A percentile compares a stretch with the other conserved stretches of the same genome.
Conservation (phyloP, 2,329 filamentous ascomycete genomes). For the Paraphoma sp. region DNA sequence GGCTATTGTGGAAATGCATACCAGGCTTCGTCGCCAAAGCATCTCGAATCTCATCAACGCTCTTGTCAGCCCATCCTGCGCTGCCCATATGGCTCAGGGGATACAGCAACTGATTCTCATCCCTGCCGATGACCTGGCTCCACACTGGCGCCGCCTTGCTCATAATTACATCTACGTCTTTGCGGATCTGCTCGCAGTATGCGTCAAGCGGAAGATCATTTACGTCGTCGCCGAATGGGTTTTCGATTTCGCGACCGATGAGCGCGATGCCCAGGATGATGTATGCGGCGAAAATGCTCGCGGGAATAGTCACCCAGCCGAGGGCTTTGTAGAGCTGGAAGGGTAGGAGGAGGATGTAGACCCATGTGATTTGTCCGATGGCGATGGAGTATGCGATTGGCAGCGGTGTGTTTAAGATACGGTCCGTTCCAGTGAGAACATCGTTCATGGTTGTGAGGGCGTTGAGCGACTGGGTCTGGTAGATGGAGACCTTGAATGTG, state of each 20-base stretch:
- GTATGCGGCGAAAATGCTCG: conserved; percentile 73
- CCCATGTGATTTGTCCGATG: conserved; percentile 84
- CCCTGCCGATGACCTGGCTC: conserved; percentile 57
- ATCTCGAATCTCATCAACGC: conserved; percentile 48
- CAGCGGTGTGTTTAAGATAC: conserved; percentile 80
- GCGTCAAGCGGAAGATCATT: conserved; percentile 72
- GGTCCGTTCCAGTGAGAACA: conserved; percentile 73
- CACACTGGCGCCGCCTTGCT: conserved; percentile 59
- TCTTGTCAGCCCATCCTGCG: conserved; percentile 43
- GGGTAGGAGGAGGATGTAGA: conserved; percentile 79
- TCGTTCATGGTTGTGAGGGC: conserved; percentile 72
- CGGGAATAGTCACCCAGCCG: conserved; percentile 78
- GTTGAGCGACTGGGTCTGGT: conserved; percentile 66
- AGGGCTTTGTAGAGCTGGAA: conserved; percentile 75
- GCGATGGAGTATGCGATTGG: conserved; percentile 85
- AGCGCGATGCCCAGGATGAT: conserved; percentile 80
- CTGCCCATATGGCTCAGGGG: conserved; percentile 54
- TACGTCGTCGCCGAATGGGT: conserved; percentile 83
- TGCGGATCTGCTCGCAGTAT: conserved; percentile 76
- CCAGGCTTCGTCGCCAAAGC: conserved; percentile 46
- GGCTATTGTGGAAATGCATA: conserved; percentile 12
- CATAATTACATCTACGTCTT: conserved; percentile 77
- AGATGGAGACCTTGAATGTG: conserved; percentile 63
- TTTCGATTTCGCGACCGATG: conserved; percentile 84
- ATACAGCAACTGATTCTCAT: conserved; percentile 61